phyloP scores from a whole-genome alignment of 257 asterid species.

The Voacanga thouarsii region DNA sequence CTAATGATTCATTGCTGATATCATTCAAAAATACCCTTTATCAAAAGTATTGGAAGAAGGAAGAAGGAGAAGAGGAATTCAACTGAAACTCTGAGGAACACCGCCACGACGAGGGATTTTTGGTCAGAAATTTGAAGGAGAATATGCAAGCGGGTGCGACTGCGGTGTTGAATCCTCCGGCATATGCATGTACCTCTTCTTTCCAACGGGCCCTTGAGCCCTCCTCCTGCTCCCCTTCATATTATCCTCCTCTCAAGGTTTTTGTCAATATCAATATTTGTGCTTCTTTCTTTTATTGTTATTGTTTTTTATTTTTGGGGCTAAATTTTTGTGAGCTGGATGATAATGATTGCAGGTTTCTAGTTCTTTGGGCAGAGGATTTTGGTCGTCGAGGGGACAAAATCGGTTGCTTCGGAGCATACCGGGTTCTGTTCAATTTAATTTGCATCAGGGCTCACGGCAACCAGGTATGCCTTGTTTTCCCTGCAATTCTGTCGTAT shows the following conservation, averaged over 20 bases:
- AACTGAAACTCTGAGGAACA: neutral
- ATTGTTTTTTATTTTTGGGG: neutral
- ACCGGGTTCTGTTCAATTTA: slow-evolving; percentile 5
- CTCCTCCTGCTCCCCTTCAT: slow-evolving; percentile 39
- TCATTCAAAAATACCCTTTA: neutral
- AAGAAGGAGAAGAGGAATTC: no score
- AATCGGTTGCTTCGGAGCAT: slow-evolving; percentile 1
- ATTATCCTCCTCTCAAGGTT: slow-evolving; percentile 19
- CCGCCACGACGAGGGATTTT: neutral
- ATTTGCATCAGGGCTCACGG: neutral
- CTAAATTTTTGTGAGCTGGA: neutral
- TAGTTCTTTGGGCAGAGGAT: slow-evolving; percentile 9
- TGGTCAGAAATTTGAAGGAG: neutral
- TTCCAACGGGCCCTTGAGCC: slow-evolving; percentile 39
- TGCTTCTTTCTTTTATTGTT: neutral
- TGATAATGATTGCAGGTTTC: slow-evolving; percentile 21
- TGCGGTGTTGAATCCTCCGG: slow-evolving; percentile 40
- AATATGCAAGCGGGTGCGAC: slow-evolving; percentile 29
- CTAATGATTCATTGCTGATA: neutral
- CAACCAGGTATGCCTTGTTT: neutral
- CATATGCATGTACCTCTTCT: slow-evolving; percentile 25
- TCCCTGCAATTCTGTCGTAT: neutral
- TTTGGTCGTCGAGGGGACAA: slow-evolving; percentile 9
- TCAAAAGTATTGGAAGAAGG: neutral
- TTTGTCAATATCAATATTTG: neutral